These are phyloP conservation scores for Arthrobotrys megalospora DNA, from an alignment of 2,329 filamentous ascomycete genomes.

Conservation along the genomic window DNA sequence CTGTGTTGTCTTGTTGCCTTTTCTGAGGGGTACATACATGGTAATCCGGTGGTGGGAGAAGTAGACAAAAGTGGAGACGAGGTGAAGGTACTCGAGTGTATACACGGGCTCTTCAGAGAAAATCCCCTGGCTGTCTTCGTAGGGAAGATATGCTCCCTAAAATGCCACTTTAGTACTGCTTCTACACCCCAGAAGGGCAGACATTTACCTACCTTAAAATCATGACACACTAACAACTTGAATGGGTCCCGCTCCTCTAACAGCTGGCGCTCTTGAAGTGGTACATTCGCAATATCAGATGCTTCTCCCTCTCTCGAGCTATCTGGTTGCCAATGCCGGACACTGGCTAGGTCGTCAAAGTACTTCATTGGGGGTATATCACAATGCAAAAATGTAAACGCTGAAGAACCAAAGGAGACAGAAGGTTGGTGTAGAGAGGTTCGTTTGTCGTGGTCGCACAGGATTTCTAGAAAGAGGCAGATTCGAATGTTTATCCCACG, in stretches of 20 bases:
- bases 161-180: conserved; percentile 20
- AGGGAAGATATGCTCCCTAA: conserved; percentile 69
- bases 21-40: conserved; percentile 61
- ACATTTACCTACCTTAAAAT: conserved; percentile 60
- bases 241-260: conserved; percentile 53
- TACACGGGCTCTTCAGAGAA: conserved; percentile 66
- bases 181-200: background rate
- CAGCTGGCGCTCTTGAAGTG: conserved; percentile 47
- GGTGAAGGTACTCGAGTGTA: conserved; percentile 69
- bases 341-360: conserved; percentile 49
- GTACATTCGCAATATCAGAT: conserved; percentile 51
- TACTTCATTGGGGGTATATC: conserved; percentile 56
- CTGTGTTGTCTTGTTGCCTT: conserved; percentile 54
- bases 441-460: conserved; percentile 25
- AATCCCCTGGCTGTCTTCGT: conserved; percentile 67
- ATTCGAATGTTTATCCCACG: conserved; percentile 2
- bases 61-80: conserved; percentile 69
- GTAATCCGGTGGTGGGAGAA: conserved; percentile 70
- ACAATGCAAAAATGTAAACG: conserved; percentile 33
- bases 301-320: conserved; percentile 48
- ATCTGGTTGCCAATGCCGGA: conserved; percentile 52
- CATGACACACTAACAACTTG: conserved; percentile 63
- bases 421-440: conserved; percentile 10
- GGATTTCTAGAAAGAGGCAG: background rate
- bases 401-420: conserved; percentile 18